Percentiles rank a stretch among this genome's conserved stretches.
These are phyloP conservation scores for Thielaviopsis punctulata DNA, from an alignment of 2,329 filamentous ascomycete genomes.

Conservation along the genomic window DNA sequence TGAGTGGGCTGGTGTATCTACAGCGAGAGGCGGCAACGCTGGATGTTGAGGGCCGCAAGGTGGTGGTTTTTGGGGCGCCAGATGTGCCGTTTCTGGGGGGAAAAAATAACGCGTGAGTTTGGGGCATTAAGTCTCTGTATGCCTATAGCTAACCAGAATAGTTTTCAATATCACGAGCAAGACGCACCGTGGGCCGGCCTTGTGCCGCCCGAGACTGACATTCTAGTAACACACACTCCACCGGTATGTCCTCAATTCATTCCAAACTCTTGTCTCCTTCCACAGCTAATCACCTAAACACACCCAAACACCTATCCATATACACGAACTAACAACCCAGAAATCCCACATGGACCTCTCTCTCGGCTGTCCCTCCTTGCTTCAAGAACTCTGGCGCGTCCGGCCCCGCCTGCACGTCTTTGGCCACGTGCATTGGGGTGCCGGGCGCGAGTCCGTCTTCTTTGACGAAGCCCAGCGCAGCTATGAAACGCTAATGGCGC, in stretches of 20 bases:
- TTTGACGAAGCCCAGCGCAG: slow-evolving; percentile 58
- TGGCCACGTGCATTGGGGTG: slow-evolving; percentile 66
- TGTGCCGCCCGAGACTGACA: slow-evolving; percentile 54
- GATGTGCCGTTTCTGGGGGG: slow-evolving; percentile 60
- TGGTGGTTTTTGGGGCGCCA: slow-evolving; percentile 66
- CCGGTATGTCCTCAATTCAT: slow-evolving; percentile 31
- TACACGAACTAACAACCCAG: slow-evolving; percentile 18
- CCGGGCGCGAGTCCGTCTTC: slow-evolving; percentile 50
- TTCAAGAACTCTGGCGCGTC: slow-evolving; percentile 57
- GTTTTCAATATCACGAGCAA: slow-evolving; percentile 32
- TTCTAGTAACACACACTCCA: slow-evolving; percentile 68
- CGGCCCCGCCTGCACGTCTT: slow-evolving; percentile 65
- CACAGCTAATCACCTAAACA: too few species aligned
- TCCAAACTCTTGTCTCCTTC: background rate
- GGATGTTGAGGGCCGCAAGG: slow-evolving; percentile 37
- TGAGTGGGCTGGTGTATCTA: slow-evolving; percentile 52
- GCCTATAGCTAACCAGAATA: background rate
- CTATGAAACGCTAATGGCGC: slow-evolving; percentile 48
- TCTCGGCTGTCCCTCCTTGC: slow-evolving; percentile 53
- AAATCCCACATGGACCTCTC: slow-evolving; percentile 52
- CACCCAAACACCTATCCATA: background rate
- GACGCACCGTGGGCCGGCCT: slow-evolving; percentile 47
- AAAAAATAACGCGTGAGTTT: slow-evolving; percentile 8
- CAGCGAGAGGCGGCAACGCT: slow-evolving; percentile 48
- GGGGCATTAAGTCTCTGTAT: background rate